phyloP scores from a whole-genome alignment of 208 protist species.

The Endotrypanum monterogeii region DNA sequence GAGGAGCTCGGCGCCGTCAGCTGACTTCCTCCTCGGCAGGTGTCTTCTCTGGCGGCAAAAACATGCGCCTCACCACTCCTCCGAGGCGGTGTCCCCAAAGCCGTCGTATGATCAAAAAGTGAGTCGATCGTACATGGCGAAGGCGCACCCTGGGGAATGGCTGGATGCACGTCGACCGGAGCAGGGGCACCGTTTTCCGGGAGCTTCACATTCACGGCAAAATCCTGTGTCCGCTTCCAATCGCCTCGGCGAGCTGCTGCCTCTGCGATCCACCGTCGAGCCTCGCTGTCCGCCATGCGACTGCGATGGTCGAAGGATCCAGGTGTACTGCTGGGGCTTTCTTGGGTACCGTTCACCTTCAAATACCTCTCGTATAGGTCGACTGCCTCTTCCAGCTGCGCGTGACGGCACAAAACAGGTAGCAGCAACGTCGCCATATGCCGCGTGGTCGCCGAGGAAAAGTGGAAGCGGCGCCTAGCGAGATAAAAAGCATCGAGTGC shows the following conservation, averaged over 20 bases:
- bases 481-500: slow-evolving; percentile 63
- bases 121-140: slow-evolving; percentile 13
- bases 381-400: slow-evolving; percentile 41
- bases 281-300: slow-evolving; percentile 27
- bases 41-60: background rate
- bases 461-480: slow-evolving; percentile 42
- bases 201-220: background rate
- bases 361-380: slow-evolving; percentile 46
- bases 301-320: background rate
- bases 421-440: slow-evolving; percentile 74
- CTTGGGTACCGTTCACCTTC: slow-evolving; percentile 5
- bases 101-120: slow-evolving; percentile 19
- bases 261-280: slow-evolving; percentile 61
- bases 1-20: background rate
- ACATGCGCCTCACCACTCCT: background rate
- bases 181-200: background rate
- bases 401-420: slow-evolving; percentile 54
- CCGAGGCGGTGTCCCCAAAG: background rate
- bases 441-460: slow-evolving; percentile 57
- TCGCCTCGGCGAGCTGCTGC: slow-evolving; percentile 68
- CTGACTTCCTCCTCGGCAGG: background rate
- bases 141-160: background rate
- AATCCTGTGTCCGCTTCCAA: slow-evolving; percentile 36
- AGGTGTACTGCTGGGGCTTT: background rate
- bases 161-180: background rate